A percentile compares a stretch with the other conserved stretches of the same genome.
Conservation (phyloP, 371 early-diverging fungal species). For the Mucor saturninus region DNA sequence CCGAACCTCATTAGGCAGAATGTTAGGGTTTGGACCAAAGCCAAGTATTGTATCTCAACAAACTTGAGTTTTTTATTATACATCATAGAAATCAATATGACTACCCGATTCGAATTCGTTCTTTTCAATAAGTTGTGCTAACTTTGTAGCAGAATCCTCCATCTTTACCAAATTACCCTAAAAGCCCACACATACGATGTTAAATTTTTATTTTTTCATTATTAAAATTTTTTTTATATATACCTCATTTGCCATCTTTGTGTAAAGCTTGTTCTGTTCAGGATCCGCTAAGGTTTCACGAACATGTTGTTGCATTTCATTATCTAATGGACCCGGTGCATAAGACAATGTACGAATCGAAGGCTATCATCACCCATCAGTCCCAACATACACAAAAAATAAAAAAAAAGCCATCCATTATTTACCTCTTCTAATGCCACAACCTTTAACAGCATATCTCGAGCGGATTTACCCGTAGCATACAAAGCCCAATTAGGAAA, state of each 20-base stretch:
- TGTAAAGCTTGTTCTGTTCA: slow-evolving; percentile 66
- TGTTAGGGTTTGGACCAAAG: slow-evolving; percentile 28
- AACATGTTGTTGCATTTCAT: slow-evolving; percentile 83
- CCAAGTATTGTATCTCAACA: slow-evolving; percentile 16
- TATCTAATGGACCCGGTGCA: slow-evolving; percentile 92
- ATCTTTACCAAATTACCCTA: slow-evolving; percentile 77
- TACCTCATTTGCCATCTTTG: slow-evolving; percentile 66
- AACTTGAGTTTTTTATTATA: slow-evolving; percentile 15
- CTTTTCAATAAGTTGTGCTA: slow-evolving; percentile 58
- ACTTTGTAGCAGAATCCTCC: slow-evolving; percentile 68
- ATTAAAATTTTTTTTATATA: too few species aligned
- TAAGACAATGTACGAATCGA: slow-evolving; percentile 74
- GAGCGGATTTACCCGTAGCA: slow-evolving; percentile 86
- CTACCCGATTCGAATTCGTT: slow-evolving; percentile 72
- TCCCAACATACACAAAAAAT: too few species aligned
- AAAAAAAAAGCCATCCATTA: not conserved
- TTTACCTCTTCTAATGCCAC: slow-evolving; percentile 70
- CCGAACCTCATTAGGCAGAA: slow-evolving; percentile 22
- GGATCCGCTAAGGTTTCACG: slow-evolving; percentile 76
- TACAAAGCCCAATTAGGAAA: slow-evolving; percentile 87
- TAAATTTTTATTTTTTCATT: not conserved
- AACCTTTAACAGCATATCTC: slow-evolving; percentile 79
- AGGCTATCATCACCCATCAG: slow-evolving; percentile 27
- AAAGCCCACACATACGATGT: too few species aligned
- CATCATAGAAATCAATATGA: slow-evolving; percentile 87